These are phyloP conservation scores for Myrica gale DNA, from an alignment of 306 rosid species.

Conservation along the genomic window DNA sequence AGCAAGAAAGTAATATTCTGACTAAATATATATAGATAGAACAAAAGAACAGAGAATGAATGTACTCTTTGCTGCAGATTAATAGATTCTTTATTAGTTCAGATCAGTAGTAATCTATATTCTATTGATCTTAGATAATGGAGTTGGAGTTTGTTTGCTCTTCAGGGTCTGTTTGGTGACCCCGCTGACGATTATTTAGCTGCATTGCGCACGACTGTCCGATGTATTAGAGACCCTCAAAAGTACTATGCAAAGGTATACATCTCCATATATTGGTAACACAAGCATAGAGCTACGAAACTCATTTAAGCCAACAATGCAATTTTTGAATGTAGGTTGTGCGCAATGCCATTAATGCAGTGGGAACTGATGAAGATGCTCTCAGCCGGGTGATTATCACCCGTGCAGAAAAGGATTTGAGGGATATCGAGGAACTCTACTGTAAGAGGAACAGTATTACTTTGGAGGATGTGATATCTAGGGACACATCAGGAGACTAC, in stretches of 20 bases:
- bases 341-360: conserved; percentile 32
- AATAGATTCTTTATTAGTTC: too few species aligned
- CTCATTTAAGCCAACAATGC: neutral
- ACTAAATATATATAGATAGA: too few species aligned
- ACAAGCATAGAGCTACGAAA: neutral
- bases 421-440: conserved; percentile 38
- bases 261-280: too few species aligned
- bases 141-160: neutral
- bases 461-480: conserved; percentile 29
- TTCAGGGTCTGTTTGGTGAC: conserved; percentile 35
- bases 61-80: too few species aligned
- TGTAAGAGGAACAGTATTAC: conserved; percentile 38
- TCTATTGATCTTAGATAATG: too few species aligned
- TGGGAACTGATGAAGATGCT: conserved; percentile 37
- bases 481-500: conserved; percentile 44
- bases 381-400: conserved; percentile 51
- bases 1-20: too few species aligned
- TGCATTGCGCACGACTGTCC: conserved; percentile 36
- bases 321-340: conserved; percentile 28
- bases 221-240: conserved; percentile 43
- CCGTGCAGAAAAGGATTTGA: conserved; percentile 53
- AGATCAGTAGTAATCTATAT: too few species aligned
- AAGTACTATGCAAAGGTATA: conserved; percentile 49
- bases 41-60: too few species aligned
- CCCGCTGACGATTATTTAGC: conserved; percentile 34